Conservation (phyloP, 176 grass and related monocot genomes). For the Tuctoria greenei region DNA sequence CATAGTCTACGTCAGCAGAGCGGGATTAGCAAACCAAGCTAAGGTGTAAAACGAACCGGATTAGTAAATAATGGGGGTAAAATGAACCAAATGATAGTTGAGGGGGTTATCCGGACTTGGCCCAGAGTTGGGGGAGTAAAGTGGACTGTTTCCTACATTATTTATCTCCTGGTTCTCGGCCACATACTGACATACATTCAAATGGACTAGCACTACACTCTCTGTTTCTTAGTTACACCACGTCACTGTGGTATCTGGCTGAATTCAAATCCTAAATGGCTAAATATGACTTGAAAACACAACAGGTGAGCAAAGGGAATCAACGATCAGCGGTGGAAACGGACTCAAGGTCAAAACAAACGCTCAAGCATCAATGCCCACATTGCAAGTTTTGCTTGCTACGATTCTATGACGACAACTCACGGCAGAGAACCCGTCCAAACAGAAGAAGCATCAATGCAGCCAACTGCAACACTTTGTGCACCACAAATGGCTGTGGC, state of each 20-base stretch:
- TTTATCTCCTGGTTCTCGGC: background rate
- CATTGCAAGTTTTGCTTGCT: background rate
- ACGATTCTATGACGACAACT: background rate
- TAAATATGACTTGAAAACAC: background rate
- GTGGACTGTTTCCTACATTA: no score
- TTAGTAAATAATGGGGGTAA: no score
- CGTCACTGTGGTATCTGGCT: background rate
- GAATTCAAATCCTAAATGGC: background rate
- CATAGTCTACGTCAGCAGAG: no score
- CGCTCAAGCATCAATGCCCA: background rate
- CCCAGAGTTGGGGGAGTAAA: no score
- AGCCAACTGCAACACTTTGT: background rate
- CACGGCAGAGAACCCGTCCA: background rate
- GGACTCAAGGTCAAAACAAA: background rate
- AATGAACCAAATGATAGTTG: no score
- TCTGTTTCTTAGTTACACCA: background rate
- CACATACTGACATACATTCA: background rate
- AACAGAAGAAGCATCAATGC: background rate
- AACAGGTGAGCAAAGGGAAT: background rate
- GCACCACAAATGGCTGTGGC: background rate
- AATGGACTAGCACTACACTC: background rate
- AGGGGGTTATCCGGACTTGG: no score
- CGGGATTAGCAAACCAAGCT: no score
- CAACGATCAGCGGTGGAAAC: background rate
- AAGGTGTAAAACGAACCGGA: no score